Conservation (phyloP, 352 stramenopile species). For the Lagenidium giganteum region DNA sequence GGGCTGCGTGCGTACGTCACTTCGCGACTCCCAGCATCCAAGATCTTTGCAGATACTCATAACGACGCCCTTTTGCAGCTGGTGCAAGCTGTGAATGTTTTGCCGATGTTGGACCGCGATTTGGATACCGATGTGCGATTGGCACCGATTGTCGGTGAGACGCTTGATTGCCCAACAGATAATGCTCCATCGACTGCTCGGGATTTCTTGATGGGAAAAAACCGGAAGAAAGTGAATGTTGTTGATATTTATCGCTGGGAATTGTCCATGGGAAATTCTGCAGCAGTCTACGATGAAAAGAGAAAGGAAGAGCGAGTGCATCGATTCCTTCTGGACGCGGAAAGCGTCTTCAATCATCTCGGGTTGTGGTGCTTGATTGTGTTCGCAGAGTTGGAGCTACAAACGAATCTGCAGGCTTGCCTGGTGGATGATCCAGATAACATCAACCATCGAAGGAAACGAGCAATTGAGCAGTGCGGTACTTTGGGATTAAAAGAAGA, state of each 20-base stretch:
- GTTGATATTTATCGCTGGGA: conserved; percentile 54
- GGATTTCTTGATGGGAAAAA: conserved; percentile 62
- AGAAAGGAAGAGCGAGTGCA: conserved; percentile 74
- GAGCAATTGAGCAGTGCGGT: too few relatives aligned
- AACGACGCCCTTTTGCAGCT: conserved; percentile 56
- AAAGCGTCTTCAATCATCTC: conserved; percentile 53
- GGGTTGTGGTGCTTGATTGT: conserved; percentile 80
- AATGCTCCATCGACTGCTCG: conserved; percentile 22
- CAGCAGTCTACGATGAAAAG: conserved; percentile 61
- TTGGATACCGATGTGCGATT: conserved; percentile 16
- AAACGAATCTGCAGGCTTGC: conserved; percentile 63
- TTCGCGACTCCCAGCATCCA: conserved; percentile 61
- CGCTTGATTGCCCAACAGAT: conserved; percentile 22
- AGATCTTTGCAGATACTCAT: conserved; percentile 35
- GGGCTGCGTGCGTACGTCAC: conserved; percentile 25
- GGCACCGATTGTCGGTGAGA: conserved; percentile 46
- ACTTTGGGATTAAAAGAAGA: too few relatives aligned
- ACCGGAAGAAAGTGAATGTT: conserved; percentile 66
- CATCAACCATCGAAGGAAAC: conserved; percentile 41
- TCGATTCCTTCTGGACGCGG: conserved; percentile 61
- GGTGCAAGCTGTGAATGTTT: conserved; percentile 57
- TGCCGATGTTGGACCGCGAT: conserved; percentile 30
- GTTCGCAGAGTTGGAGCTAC: conserved; percentile 73
- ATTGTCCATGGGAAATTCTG: conserved; percentile 67
- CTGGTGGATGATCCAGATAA: conserved; percentile 57